Percentiles rank a stretch among this genome's conserved stretches.
phyloP scores from a whole-genome alignment of 192 early-diverging fungal species.

The Coemansia sp. region DNA sequence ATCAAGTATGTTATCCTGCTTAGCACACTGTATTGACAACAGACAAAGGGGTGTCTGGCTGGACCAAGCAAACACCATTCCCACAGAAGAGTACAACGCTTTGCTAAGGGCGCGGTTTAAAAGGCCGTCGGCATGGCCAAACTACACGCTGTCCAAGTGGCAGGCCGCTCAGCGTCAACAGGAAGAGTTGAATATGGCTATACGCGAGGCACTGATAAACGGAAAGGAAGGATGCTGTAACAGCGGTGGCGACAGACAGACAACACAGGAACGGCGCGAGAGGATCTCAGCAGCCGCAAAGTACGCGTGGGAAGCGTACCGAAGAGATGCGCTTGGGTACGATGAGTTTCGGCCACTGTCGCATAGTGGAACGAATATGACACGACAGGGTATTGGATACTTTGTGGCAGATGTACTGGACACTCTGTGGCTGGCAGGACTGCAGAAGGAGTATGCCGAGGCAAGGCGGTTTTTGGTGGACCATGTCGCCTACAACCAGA shows the following conservation, averaged over 20 bases:
- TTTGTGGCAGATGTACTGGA: slow-evolving; percentile 89
- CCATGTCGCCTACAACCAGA: slow-evolving; percentile 64
- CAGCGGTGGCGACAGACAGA: background rate
- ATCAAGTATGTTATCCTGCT: too few relatives aligned
- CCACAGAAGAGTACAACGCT: slow-evolving; percentile 14
- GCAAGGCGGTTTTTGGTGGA: slow-evolving; percentile 68
- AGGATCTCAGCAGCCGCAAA: slow-evolving; percentile 69
- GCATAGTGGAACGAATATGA: slow-evolving; percentile 65
- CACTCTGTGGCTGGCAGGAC: slow-evolving; percentile 78
- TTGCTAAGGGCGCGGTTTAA: slow-evolving; percentile 8
- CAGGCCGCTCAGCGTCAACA: slow-evolving; percentile 27
- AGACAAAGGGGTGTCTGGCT: slow-evolving; percentile 16
- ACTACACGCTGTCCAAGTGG: slow-evolving; percentile 19
- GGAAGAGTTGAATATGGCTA: slow-evolving; percentile 17
- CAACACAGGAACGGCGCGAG: slow-evolving; percentile 44
- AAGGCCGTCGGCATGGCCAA: slow-evolving; percentile 17
- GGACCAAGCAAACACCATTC: slow-evolving; percentile 12
- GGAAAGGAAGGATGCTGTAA: slow-evolving; percentile 2
- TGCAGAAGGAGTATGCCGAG: slow-evolving; percentile 70
- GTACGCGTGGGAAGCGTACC: slow-evolving; percentile 78
- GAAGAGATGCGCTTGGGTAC: slow-evolving; percentile 74
- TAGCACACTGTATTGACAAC: too few relatives aligned
- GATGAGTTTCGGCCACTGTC: slow-evolving; percentile 85
- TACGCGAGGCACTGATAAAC: slow-evolving; percentile 12
- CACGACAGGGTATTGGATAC: slow-evolving; percentile 66